Conservation (phyloP, 306 rosid species). For the Medicago ruthenica region DNA sequence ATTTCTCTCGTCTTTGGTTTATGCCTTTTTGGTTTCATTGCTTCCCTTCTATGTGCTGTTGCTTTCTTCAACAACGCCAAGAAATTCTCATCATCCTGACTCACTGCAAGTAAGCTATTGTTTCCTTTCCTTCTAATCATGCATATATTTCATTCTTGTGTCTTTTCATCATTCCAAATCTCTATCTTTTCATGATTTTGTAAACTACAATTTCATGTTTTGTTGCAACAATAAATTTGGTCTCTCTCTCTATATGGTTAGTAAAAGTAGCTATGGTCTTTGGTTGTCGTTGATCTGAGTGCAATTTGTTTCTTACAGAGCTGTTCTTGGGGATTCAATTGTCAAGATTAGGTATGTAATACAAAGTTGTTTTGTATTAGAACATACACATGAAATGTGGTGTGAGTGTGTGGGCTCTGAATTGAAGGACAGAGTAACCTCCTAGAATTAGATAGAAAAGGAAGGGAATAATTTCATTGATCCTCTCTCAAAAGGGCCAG, state of each 20-base stretch:
- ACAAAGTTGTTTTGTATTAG: too few relatives aligned
- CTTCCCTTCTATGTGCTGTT: constrained; percentile 71
- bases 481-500: too few relatives aligned
- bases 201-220: neutral
- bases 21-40: constrained; percentile 61
- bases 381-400: too few relatives aligned
- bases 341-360: neutral
- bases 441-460: too few relatives aligned
- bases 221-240: neutral
- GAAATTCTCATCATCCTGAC: constrained; percentile 41
- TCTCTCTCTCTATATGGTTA: neutral
- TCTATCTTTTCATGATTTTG: neutral
- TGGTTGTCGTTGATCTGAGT: neutral
- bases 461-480: too few relatives aligned
- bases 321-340: neutral
- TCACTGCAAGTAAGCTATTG: neutral
- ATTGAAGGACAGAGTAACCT: too few relatives aligned
- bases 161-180: too few relatives aligned
- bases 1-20: constrained; percentile 67
- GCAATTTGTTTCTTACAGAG: too few relatives aligned
- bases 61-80: constrained; percentile 72
- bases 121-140: too few relatives aligned
- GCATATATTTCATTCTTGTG: too few relatives aligned
- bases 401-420: too few relatives aligned
- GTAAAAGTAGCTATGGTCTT: too few relatives aligned